Base-by-base conservation (phyloP, 2,329 filamentous ascomycete species). In the Talaromyces sp. region DNA sequence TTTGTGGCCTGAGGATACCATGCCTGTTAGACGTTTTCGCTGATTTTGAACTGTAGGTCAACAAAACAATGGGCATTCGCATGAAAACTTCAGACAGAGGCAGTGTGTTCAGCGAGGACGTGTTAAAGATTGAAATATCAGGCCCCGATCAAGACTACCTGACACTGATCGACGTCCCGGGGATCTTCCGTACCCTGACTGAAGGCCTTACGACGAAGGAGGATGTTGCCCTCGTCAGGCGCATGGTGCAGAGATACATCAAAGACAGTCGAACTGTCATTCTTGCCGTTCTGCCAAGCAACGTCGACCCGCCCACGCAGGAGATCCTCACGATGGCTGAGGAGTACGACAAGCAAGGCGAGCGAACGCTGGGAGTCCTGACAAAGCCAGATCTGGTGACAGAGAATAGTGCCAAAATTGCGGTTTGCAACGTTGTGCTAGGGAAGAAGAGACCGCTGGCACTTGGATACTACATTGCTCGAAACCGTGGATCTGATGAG, bases 201-300 rank as follows among this genome's bases (percentile, higher is more conserved):
- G 35, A 53, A 38, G 75, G 71, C 1, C 19, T 69, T 1, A 77
- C 73, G 0, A 76, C 72, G 3, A 73, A 75, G 46, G 24, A 35
- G 10, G 59, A 61, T 32, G 29, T 54, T 17, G n/a, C n/a, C 14
- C 51, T 61, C 4, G 59, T 61, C 31, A 86, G 93, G 65, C 96
- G 91, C 68, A 85, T 99, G 69, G 98, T 99, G 69, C 89, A 93
- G 60, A 93, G 98, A 80, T 99, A 97, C 74, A 99, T 98, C 71
- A 92, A 93, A 60, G 99, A 99, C 79, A 93, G 95, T 14, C 99
- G 99, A 82, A 97, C 93, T 77, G 96, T 99, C 71, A 88, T 99
- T 65, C 85, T 99, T 57, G 95, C 95, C 31, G 95, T 99, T 27
- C 98, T 95, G 10, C 93, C 95, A 19, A 95, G 95, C 58, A 99